Conservation (phyloP, 176 grass and related monocot species). For the Aegilops longissima region DNA sequence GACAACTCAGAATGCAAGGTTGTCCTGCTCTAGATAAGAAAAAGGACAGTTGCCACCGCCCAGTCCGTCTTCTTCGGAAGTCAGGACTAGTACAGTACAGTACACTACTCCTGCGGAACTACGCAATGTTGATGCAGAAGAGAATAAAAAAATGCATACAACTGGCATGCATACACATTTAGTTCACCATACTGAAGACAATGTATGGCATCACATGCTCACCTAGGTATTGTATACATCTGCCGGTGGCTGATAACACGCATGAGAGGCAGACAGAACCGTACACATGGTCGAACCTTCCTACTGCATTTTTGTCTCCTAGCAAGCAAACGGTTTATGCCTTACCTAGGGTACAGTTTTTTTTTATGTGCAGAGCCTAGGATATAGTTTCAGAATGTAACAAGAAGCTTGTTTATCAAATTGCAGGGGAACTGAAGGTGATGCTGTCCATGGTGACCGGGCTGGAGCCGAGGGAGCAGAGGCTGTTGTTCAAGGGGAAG, state of each 20-base stretch:
- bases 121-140: constrained; percentile 24
- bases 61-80: constrained; percentile 2
- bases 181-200: background rate
- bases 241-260: background rate
- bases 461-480: constrained; percentile 77
- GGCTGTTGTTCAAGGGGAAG: constrained; percentile 86
- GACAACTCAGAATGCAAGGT: constrained; percentile 19
- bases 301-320: background rate
- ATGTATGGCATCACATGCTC: constrained; percentile 24
- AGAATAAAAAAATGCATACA: constrained; percentile 4
- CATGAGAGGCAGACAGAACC: background rate
- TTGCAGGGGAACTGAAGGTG: constrained; percentile 82
- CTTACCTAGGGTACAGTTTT: background rate
- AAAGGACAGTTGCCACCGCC: background rate
- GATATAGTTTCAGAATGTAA: background rate
- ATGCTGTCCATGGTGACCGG: constrained; percentile 60
- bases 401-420: background rate
- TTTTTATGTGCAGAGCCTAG: background rate
- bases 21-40: constrained; percentile 1
- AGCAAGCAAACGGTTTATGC: background rate
- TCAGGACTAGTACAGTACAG: background rate
- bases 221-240: background rate
- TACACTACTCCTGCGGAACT: constrained; percentile 9
- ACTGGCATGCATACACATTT: background rate
- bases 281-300: constrained; percentile 19